A percentile compares a stretch with the other conserved stretches of the same genome.
These are phyloP conservation scores for Lentinus tigrinus DNA, from an alignment of 768 basidiomycete genomes.

Conservation along the genomic window DNA sequence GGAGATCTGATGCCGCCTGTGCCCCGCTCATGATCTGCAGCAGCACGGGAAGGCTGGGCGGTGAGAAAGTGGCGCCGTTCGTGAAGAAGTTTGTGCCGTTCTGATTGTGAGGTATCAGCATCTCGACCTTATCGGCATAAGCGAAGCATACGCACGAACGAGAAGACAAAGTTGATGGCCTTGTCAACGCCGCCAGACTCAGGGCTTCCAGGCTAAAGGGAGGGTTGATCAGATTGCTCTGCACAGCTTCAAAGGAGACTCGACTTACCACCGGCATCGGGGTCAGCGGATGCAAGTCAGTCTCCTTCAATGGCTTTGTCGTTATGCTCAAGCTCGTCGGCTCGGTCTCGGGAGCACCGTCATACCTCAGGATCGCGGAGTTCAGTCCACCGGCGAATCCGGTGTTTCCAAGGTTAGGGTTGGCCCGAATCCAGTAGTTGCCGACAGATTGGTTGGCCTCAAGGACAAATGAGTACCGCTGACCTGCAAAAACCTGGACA, in stretches of 20 bases:
- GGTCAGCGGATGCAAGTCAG: conserved; percentile 22
- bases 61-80: conserved; percentile 36
- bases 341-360: conserved; percentile 35
- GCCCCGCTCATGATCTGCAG: conserved; percentile 61
- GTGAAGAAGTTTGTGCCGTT: conserved; percentile 30
- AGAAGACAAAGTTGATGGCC: conserved; percentile 21
- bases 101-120: conserved; percentile 22
- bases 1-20: conserved; percentile 42
- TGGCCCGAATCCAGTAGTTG: conserved; percentile 34
- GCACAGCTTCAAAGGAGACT: neutral
- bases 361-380: conserved; percentile 45
- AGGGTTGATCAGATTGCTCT: neutral
- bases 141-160: conserved; percentile 10
- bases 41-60: conserved; percentile 50
- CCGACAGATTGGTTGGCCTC: conserved; percentile 39
- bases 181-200: conserved; percentile 21
- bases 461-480: conserved; percentile 32
- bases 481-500: conserved; percentile 42
- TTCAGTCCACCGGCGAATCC: conserved; percentile 30
- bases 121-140: conserved; percentile 8
- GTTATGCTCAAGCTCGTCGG: conserved; percentile 26
- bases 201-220: conserved; percentile 19
- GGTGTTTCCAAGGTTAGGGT: conserved; percentile 17
- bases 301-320: conserved; percentile 12
- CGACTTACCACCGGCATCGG: conserved; percentile 20